phyloP scores from a whole-genome alignment of 192 early-diverging fungal species.

The Coemansia sp. region DNA sequence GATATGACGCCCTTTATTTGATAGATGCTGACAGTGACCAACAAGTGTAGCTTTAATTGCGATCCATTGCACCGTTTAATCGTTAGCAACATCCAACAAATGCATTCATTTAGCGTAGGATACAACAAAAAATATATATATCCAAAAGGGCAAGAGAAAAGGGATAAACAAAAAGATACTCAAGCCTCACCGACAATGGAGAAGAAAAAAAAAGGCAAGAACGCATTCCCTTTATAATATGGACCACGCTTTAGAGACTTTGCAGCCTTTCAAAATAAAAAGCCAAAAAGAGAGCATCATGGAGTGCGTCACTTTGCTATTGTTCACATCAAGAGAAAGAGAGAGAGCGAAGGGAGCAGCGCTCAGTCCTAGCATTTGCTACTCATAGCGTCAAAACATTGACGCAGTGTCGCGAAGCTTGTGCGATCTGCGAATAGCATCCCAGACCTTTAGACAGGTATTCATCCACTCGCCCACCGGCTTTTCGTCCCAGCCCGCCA shows the following conservation, averaged over 20 bases:
- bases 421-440: conserved; percentile 42
- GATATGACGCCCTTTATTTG: background rate
- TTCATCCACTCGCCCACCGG: conserved; percentile 27
- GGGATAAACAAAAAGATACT: background rate
- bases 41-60: background rate
- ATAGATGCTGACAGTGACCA: conserved; percentile 1
- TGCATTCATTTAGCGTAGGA: background rate
- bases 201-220: background rate
- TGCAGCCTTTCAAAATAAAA: no score
- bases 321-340: background rate
- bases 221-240: no score
- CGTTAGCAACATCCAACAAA: background rate
- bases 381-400: background rate
- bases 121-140: background rate
- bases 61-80: conserved; percentile 3
- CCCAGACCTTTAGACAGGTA: conserved; percentile 31
- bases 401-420: conserved; percentile 3
- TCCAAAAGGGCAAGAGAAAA: background rate
- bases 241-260: no score
- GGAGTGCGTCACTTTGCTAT: no score
- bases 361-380: no score
- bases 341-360: background rate
- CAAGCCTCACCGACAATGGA: background rate
- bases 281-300: no score
- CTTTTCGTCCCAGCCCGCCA: background rate